Percentiles rank a stretch among this genome's conserved stretches.
phyloP scores from a whole-genome alignment of 306 rosid species.

The Ochetophila trinervis region DNA sequence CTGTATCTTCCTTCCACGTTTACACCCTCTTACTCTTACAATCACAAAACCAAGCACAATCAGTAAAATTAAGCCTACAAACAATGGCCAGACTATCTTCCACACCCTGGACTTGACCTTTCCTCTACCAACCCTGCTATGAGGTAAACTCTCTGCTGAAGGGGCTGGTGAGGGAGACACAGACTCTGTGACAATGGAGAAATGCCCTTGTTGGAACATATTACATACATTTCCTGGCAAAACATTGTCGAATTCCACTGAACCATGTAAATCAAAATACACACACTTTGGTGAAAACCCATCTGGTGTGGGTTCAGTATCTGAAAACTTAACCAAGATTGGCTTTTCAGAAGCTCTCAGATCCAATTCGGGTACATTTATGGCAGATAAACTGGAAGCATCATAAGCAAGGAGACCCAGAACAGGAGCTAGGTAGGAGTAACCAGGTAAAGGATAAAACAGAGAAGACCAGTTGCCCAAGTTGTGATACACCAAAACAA shows the following conservation, averaged over 20 bases:
- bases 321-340: conserved; percentile 36
- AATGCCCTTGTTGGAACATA: conserved; percentile 46
- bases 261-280: conserved; percentile 45
- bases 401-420: conserved; percentile 48
- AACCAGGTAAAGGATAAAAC: conserved; percentile 51
- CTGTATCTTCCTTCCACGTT: conserved; percentile 12
- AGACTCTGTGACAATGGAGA: conserved; percentile 45
- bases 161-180: conserved; percentile 24
- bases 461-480: conserved; percentile 47
- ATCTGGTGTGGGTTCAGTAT: conserved; percentile 10
- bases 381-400: conserved; percentile 38
- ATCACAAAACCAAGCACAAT: conserved; percentile 21
- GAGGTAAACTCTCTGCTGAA: conserved; percentile 13
- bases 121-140: neutral
- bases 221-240: conserved; percentile 39
- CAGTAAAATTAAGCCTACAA: conserved; percentile 32
- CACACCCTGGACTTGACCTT: conserved; percentile 11
- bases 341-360: conserved; percentile 33
- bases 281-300: conserved; percentile 41
- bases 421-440: conserved; percentile 47
- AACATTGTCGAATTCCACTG: conserved; percentile 32
- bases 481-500: conserved; percentile 52
- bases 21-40: conserved; percentile 13
- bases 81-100: conserved; percentile 25
- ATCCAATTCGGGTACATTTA: conserved; percentile 37